These are phyloP conservation scores for Candolleomyces efflorescens DNA, from an alignment of 768 basidiomycete genomes.

Conservation along the genomic window DNA sequence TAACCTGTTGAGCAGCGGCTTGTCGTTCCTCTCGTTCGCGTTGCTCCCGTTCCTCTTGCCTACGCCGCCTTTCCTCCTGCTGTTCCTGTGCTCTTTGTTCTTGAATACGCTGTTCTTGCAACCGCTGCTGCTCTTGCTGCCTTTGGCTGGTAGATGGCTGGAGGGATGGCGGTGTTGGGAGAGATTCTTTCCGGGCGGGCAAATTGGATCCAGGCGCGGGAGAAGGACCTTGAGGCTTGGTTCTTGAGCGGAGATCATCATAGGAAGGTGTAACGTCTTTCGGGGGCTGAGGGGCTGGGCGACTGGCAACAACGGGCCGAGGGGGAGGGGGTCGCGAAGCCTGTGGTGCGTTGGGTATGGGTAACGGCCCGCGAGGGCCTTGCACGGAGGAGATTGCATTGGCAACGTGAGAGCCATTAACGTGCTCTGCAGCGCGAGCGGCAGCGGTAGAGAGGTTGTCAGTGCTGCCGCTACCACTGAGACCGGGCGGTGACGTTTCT, in stretches of 20 bases:
- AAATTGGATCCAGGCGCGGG: constrained; percentile 22
- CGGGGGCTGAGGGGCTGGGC: constrained; percentile 70
- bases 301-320: constrained; percentile 34
- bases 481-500: constrained; percentile 38
- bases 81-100: constrained; percentile 20
- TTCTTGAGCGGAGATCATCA: constrained; percentile 61
- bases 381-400: constrained; percentile 31
- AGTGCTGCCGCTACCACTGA: constrained; percentile 31
- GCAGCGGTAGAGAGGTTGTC: constrained; percentile 44
- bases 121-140: constrained; percentile 24
- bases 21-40: constrained; percentile 22
- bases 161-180: constrained; percentile 20
- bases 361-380: constrained; percentile 19
- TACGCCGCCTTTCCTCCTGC: constrained; percentile 17
- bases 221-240: constrained; percentile 53
- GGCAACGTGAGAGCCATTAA: constrained; percentile 47
- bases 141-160: constrained; percentile 16
- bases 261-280: constrained; percentile 55
- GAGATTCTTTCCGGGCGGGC: constrained; percentile 50
- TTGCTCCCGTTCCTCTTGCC: constrained; percentile 12
- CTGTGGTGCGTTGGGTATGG: constrained; percentile 26
- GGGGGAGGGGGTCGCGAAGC: constrained; percentile 26
- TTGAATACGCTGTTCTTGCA: constrained; percentile 19
- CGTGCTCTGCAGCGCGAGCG: constrained; percentile 58
- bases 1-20: constrained; percentile 9